Evolutionary conservation across 2,329 filamentous ascomycete genomes (phyloP).

Genomic region (Magnaporthiopsis rhizophila): DNA sequence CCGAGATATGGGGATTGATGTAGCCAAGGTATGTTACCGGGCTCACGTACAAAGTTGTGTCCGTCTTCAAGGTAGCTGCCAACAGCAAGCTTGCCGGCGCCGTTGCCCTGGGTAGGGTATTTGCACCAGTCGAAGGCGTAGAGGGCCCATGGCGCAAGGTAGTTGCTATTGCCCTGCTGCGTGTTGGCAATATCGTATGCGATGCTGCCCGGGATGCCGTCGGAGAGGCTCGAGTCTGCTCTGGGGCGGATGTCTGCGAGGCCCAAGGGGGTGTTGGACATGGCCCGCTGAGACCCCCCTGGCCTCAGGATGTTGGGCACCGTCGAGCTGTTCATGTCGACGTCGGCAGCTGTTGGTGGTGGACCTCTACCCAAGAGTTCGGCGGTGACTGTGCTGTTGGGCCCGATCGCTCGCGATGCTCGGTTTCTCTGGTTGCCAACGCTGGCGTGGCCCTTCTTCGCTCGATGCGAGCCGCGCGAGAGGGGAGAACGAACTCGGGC

Average conservation of each 20-base stretch:
- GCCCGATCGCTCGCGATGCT: background rate
- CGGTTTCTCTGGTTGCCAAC: background rate
- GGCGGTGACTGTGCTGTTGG: background rate
- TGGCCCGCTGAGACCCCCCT: conserved; percentile 43
- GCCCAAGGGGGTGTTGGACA: conserved; percentile 71
- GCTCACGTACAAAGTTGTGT: conserved; percentile 77
- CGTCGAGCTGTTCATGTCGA: conserved; percentile 23
- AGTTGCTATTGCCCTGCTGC: conserved; percentile 75
- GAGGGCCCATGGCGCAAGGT: conserved; percentile 86
- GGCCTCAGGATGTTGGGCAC: conserved; percentile 54
- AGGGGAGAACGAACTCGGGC: background rate
- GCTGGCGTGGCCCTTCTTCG: background rate
- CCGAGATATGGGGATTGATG: conserved; percentile 4
- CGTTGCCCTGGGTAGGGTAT: conserved; percentile 74
- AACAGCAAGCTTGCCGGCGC: conserved; percentile 86
- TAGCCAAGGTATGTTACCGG: background rate
- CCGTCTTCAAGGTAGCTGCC: conserved; percentile 97
- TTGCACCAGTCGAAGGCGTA: conserved; percentile 99
- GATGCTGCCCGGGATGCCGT: conserved; percentile 53
- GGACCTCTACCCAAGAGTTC: background rate
- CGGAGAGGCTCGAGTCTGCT: conserved; percentile 72
- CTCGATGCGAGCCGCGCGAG: background rate
- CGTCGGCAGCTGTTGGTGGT: background rate
- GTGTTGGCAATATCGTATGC: conserved; percentile 58
- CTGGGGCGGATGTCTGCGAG: conserved; percentile 86